A percentile compares a stretch with the other conserved stretches of the same genome.
Evolutionary conservation across 176 grass and related monocot genomes (phyloP).

Genomic region (Zea luxurians): DNA sequence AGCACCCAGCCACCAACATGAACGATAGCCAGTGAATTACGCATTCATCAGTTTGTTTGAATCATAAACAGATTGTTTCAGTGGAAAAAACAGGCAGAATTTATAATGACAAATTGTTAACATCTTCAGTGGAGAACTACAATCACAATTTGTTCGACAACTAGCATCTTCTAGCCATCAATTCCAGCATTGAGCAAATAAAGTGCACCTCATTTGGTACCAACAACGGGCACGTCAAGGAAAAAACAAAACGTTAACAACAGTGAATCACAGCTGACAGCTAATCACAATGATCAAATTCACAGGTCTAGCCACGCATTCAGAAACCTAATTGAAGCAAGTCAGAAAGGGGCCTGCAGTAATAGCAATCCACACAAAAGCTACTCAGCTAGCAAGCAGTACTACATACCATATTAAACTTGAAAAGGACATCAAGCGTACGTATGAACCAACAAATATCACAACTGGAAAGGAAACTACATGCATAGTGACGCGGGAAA

Average conservation of each 20-base stretch:
- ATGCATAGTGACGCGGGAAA: neutral
- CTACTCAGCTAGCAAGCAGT: neutral
- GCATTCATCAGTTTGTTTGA: neutral
- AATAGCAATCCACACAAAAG: neutral
- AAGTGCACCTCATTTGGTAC: neutral
- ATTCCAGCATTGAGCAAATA: neutral
- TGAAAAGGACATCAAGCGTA: neutral
- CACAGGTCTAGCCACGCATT: neutral
- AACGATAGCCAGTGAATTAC: neutral
- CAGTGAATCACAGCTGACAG: neutral
- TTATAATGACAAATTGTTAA: neutral
- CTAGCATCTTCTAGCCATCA: neutral
- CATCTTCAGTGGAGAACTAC: neutral
- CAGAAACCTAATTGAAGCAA: neutral
- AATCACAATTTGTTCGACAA: neutral
- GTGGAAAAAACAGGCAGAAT: neutral
- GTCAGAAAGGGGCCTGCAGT: neutral
- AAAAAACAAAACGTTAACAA: neutral
- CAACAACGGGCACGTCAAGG: neutral
- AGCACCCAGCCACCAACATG: neutral
- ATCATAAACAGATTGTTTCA: neutral
- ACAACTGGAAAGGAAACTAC: neutral
- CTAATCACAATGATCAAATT: neutral
- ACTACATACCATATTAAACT: neutral
- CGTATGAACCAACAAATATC: neutral